These are phyloP conservation scores for Backusella tuberculispora DNA, from an alignment of 192 early-diverging fungal species.

Conservation along the genomic window DNA sequence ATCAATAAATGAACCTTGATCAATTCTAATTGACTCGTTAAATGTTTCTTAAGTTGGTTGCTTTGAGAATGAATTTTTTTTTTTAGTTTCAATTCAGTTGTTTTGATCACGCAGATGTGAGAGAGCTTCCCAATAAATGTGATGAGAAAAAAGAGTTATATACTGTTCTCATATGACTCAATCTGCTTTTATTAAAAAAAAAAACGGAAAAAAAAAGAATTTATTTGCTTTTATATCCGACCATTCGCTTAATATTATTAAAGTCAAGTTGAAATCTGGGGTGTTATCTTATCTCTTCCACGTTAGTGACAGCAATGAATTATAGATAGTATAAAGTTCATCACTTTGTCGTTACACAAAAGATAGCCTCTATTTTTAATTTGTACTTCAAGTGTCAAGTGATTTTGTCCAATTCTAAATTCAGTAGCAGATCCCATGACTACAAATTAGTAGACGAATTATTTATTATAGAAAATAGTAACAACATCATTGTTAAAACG, in stretches of 20 bases:
- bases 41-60: constrained; percentile 8
- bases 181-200: not conserved
- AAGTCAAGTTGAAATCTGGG: not conserved
- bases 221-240: not conserved
- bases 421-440: not conserved
- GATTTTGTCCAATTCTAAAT: not conserved
- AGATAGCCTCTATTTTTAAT: constrained; percentile 14
- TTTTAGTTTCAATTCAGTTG: not conserved
- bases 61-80: not conserved
- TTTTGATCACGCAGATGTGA: constrained; percentile 3
- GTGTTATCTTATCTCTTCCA: constrained; percentile 6
- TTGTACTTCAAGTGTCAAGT: not conserved
- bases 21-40: not conserved
- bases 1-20: not conserved
- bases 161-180: not conserved
- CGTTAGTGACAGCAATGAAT: not conserved
- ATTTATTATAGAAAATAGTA: not conserved
- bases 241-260: too few species aligned
- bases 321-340: constrained; percentile 8
- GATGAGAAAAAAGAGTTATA: not conserved
- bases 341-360: not conserved
- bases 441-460: not conserved
- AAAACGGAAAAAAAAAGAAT: not conserved
- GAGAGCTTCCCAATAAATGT: not conserved
- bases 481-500: not conserved